Evolutionary conservation across 140 eudicot genomes (phyloP), one percentile per base, ranked within the genome.

Genomic region (Artemisia princeps): DNA sequence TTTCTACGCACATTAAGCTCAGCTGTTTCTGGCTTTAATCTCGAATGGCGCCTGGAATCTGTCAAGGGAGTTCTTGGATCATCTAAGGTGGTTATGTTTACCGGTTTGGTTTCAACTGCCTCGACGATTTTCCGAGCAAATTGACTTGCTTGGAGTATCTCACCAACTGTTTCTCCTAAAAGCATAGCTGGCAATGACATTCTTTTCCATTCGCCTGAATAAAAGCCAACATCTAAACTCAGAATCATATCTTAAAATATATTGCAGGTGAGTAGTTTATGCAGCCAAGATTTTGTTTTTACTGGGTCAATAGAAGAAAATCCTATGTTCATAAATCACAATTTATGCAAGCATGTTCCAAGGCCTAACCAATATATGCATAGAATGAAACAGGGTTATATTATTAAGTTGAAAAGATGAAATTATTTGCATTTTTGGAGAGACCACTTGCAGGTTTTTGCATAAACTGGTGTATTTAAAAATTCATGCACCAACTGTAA

Each of bases 121-220:
- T 74, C 76, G 9, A 83, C 87, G 2, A 88, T 74, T 20, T 82
- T 81, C 62, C 80, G 77, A 3, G 96, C 91, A 17, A 84, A 77
- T 69, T 76, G 81, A 60, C 83, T 94, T 42, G 96, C 88, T 79
- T 86, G 85, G 8, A 86, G 73, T 28, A 94, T 88, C 66, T 94
- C 99, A 0, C 84, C 86, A 24, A 94, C 82, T 42, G 99, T 88
- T 77, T 88, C 99, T 51, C 87, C 88, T 13, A 94, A 67, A 5
- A 94, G 75, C 99, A 94, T 94, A 15, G 99, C 90, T 4, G 99
- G 94, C 60, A 94, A 68, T 15, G 99, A 94, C 96, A 94, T 88
- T 70, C 77, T 67, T 30, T 84, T 76, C 99, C 99, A 94, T 11
- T 94, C 99, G 60, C 83, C 96, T 85, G 70, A 2, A 56, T 44